A percentile compares a stretch with the other conserved stretches of the same genome.
phyloP scores from a whole-genome alignment of 257 asterid genomes.

The Nyctanthes arbortristis region DNA sequence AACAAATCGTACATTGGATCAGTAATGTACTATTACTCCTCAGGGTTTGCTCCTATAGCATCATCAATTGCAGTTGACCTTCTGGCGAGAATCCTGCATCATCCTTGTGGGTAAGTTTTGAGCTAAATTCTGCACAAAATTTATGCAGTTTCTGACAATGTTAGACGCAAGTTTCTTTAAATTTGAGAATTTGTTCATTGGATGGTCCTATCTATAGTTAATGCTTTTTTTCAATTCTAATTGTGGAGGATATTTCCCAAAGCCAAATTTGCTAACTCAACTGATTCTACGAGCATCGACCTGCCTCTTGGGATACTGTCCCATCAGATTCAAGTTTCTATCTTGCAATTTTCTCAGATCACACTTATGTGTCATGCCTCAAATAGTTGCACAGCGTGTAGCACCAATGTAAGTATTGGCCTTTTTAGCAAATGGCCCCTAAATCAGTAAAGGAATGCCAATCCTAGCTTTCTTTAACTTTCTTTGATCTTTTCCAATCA shows the following conservation, averaged over 20 bases:
- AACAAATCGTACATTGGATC: conserved; percentile 88
- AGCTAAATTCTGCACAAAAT: background rate
- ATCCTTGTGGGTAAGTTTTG: conserved; percentile 70
- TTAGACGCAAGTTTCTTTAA: too few relatives aligned
- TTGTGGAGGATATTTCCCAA: conserved; percentile 62
- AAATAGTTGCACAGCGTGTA: conserved; percentile 86
- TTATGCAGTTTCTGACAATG: too few relatives aligned
- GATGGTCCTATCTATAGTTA: background rate
- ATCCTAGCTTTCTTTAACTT: background rate
- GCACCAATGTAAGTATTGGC: conserved; percentile 60
- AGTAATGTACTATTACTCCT: conserved; percentile 98
- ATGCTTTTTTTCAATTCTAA: background rate
- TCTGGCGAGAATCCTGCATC: conserved; percentile 81
- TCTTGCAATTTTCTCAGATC: conserved; percentile 93
- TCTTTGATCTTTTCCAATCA: background rate
- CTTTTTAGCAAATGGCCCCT: background rate
- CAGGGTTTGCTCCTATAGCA: conserved; percentile 98
- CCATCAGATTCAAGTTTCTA: conserved; percentile 89
- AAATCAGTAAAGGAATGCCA: background rate
- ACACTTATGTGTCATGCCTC: conserved; percentile 89
- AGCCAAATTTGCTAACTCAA: conserved; percentile 74
- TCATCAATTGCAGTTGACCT: conserved; percentile 95
- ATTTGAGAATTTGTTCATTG: background rate
- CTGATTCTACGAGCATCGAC: conserved; percentile 39
- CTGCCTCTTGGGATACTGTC: conserved; percentile 94